Conservation (phyloP, 176 grass and related monocot genomes). For the Melocanna baccifera region DNA sequence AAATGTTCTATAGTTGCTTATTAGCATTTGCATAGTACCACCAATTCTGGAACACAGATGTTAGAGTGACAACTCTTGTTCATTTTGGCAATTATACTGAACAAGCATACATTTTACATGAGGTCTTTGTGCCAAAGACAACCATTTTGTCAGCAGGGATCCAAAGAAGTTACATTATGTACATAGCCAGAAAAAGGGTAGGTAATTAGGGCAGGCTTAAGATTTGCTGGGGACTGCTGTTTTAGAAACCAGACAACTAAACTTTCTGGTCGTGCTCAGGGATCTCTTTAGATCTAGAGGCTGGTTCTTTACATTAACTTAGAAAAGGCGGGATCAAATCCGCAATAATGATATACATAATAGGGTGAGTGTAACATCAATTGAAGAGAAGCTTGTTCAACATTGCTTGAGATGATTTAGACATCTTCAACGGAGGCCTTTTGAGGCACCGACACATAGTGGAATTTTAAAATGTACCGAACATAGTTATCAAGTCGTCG, state of each 20-base stretch:
- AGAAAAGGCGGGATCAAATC: no score
- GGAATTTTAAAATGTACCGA: no score
- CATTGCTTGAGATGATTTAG: no score
- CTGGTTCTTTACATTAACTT: neutral
- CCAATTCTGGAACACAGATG: neutral
- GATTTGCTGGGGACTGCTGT: neutral
- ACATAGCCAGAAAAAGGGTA: neutral
- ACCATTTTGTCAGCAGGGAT: neutral
- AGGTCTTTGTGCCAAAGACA: neutral
- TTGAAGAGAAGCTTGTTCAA: no score
- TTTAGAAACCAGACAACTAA: neutral
- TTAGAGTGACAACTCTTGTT: no score
- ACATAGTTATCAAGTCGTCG: no score
- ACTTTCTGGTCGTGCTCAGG: neutral
- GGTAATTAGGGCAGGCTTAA: neutral
- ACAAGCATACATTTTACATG: neutral
- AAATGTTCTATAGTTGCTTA: neutral
- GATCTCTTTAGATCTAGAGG: neutral
- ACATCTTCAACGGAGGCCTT: no score
- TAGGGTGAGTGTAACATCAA: no score
- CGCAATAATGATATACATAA: no score
- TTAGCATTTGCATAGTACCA: constrained; percentile 1
- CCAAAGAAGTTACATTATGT: constrained; percentile 4
- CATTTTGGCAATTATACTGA: no score
- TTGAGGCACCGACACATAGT: no score